phyloP scores from a whole-genome alignment of 257 asterid species.

The Marsdenia floribunda region DNA sequence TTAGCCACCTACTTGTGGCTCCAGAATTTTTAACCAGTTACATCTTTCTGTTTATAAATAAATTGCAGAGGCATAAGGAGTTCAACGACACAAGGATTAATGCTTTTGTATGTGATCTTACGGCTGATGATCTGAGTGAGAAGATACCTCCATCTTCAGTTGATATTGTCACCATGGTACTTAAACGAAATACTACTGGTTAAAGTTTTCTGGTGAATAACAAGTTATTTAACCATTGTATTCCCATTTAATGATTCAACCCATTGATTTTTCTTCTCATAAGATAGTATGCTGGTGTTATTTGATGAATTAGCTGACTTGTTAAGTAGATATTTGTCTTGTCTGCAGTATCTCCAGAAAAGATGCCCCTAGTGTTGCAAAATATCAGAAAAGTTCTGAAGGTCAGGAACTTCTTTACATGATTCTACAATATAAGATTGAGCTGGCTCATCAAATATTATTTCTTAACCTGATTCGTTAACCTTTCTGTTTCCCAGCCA shows the following conservation, averaged over 20 bases:
- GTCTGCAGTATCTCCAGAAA: constrained; percentile 97
- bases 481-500: constrained; percentile 46
- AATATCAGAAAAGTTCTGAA: constrained; percentile 80
- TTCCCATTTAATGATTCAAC: background rate
- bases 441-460: constrained; percentile 3
- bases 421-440: constrained; percentile 6
- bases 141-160: constrained; percentile 80
- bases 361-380: constrained; percentile 69
- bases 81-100: constrained; percentile 58
- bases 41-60: constrained; percentile 5
- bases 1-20: background rate
- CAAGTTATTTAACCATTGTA: background rate
- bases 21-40: background rate
- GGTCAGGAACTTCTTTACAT: constrained; percentile 36
- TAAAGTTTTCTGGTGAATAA: background rate
- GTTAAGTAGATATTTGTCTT: constrained; percentile 85
- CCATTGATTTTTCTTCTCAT: constrained; percentile 8
- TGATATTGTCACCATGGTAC: constrained; percentile 92
- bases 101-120: constrained; percentile 89
- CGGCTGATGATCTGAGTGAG: constrained; percentile 57
- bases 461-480: constrained; percentile 22
- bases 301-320: constrained; percentile 45
- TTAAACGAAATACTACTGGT: constrained; percentile 13
- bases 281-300: constrained; percentile 5
- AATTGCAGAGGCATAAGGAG: constrained; percentile 74